Evolutionary conservation across 2,329 filamentous ascomycete genomes (phyloP).

Genomic region (Fusarium sp.): DNA sequence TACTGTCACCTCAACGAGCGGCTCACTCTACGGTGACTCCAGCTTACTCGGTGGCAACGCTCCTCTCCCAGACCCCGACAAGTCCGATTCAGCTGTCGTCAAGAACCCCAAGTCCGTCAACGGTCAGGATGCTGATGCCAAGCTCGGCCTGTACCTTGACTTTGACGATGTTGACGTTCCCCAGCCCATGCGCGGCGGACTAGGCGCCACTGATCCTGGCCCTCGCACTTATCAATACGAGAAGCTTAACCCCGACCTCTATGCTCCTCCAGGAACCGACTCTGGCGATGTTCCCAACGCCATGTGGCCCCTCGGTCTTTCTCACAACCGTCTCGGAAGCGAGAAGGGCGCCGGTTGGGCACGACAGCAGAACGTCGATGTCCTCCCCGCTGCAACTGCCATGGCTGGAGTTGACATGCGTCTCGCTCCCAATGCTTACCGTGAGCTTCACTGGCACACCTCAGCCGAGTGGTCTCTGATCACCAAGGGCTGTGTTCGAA

Average conservation of each 20-base stretch:
- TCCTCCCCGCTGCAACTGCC: conserved; percentile 5
- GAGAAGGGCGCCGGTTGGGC: conserved; percentile 17
- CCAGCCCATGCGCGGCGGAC: conserved; percentile 11
- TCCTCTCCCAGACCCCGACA: neutral
- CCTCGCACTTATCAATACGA: conserved; percentile 22
- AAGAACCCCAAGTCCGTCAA: conserved; percentile 19
- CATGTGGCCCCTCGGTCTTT: conserved; percentile 14
- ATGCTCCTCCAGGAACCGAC: conserved; percentile 14
- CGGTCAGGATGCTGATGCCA: conserved; percentile 9
- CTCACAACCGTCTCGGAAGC: conserved; percentile 19
- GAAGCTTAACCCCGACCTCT: conserved; percentile 19
- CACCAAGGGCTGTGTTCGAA: conserved; percentile 15
- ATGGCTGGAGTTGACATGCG: conserved; percentile 27
- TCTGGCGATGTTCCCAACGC: conserved; percentile 13
- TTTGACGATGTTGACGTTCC: conserved; percentile 13
- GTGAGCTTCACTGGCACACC: conserved; percentile 19
- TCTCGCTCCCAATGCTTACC: conserved; percentile 7
- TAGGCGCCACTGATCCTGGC: conserved; percentile 15
- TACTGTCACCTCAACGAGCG: conserved; percentile 16
- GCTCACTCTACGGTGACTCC: conserved; percentile 11
- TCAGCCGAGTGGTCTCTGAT: conserved; percentile 15
- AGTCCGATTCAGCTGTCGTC: conserved; percentile 17
- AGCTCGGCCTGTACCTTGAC: conserved; percentile 14
- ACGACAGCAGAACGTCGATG: conserved; percentile 14
- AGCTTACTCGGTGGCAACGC: conserved; percentile 16